Percentiles rank a stretch among this genome's conserved stretches.
Conservation (phyloP, 2,329 filamentous ascomycete species). For the Hymenoscyphus scutula region DNA sequence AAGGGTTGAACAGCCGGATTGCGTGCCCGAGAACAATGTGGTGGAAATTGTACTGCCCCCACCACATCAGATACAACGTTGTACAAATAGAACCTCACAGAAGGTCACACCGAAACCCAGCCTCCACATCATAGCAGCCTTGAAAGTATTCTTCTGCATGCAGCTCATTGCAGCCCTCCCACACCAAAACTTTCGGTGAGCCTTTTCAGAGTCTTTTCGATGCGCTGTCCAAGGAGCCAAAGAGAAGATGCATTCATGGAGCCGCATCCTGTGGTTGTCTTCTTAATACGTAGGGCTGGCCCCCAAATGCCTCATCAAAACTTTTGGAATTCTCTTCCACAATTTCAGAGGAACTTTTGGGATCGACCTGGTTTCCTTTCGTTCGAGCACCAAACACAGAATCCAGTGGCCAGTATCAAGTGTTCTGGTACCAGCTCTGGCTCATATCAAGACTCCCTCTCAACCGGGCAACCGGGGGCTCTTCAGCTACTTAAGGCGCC, state of each 20-base stretch:
- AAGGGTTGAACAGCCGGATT: too few relatives aligned
- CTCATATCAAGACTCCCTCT: too few relatives aligned
- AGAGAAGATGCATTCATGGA: background rate
- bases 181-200: background rate
- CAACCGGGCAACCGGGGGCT: too few relatives aligned
- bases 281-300: background rate
- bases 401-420: too few relatives aligned
- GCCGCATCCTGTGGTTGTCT: background rate
- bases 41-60: background rate
- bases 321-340: background rate
- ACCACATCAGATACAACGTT: slow-evolving; percentile 2
- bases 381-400: background rate
- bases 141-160: background rate
- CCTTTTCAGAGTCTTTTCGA: background rate
- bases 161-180: background rate
- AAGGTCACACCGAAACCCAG: background rate
- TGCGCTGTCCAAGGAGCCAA: background rate
- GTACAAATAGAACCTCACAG: background rate
- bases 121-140: background rate
- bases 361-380: background rate
- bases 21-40: too few relatives aligned
- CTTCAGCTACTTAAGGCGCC: too few relatives aligned
- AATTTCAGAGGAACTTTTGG: background rate
- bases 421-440: too few relatives aligned
- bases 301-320: background rate